Percentiles rank a stretch among this genome's conserved stretches.
These are phyloP conservation scores for Eucalyptus cloeziana DNA, from an alignment of 345 rosid species.

Conservation along the genomic window DNA sequence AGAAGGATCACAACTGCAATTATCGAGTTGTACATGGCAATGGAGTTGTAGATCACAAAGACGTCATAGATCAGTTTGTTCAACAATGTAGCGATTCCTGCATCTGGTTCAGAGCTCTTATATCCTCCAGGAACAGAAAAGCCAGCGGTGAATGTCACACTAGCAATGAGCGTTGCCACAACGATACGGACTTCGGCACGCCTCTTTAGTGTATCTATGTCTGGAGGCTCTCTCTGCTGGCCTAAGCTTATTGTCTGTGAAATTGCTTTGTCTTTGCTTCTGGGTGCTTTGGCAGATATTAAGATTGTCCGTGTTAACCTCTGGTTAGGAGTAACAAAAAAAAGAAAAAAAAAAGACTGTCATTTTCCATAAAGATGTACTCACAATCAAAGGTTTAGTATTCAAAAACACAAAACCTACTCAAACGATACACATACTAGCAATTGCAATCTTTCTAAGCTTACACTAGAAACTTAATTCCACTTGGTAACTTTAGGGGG, in stretches of 20 bases:
- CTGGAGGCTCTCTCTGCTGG: background rate
- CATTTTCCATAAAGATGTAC: no score
- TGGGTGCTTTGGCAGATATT: background rate
- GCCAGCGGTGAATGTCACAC: background rate
- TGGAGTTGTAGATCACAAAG: background rate
- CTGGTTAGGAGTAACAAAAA: no score
- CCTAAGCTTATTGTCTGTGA: background rate
- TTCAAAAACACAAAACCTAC: no score
- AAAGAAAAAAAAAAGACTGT: no score
- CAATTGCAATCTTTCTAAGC: no score
- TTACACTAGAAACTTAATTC: no score
- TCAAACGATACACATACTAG: no score
- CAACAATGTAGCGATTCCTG: background rate
- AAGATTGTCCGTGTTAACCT: background rate
- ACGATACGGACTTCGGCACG: background rate
- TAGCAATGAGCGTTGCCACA: rapidly evolving
- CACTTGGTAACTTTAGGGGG: no score
- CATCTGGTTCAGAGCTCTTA: background rate
- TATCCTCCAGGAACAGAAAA: background rate
- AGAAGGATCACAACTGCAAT: background rate
- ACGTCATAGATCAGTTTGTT: background rate
- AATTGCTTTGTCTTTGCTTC: background rate
- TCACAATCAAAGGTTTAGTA: no score
- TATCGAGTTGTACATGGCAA: background rate
- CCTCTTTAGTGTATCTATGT: background rate